A percentile compares a stretch with the other conserved stretches of the same genome.
These are phyloP conservation scores for Nemania sp. DNA, from an alignment of 2,329 filamentous ascomycete species.

Conservation along the genomic window DNA sequence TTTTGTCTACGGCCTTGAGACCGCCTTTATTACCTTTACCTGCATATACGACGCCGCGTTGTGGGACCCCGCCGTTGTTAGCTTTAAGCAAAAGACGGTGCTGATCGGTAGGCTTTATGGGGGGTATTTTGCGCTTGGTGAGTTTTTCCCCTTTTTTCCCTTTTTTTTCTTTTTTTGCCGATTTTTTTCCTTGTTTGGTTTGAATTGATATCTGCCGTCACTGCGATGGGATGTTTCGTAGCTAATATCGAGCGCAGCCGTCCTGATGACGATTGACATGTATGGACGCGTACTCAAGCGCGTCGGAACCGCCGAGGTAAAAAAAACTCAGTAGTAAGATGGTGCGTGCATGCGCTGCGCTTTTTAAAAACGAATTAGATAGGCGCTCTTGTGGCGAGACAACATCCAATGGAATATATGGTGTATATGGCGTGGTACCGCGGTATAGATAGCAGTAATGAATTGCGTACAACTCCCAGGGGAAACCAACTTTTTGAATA, in stretches of 20 bases:
- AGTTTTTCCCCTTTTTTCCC: conserved; percentile 40
- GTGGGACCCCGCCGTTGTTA: conserved; percentile 54
- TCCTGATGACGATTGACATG: conserved; percentile 59
- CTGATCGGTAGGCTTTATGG: conserved; percentile 57
- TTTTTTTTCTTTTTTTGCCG: no score
- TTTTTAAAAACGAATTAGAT: no score
- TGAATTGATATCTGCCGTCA: no score
- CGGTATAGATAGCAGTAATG: no score
- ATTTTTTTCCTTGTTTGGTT: no score
- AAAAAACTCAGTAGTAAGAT: no score
- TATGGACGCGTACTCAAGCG: conserved; percentile 54
- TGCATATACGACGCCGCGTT: conserved; percentile 56
- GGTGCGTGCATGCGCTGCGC: no score
- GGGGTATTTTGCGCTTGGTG: conserved; percentile 58
- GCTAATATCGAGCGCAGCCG: conserved; percentile 43
- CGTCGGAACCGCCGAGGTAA: conserved; percentile 39
- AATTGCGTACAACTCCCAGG: no score
- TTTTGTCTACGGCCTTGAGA: conserved; percentile 56
- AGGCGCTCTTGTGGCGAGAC: no score
- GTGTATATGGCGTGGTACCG: no score
- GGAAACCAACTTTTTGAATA: no score
- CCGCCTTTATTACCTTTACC: conserved; percentile 54
- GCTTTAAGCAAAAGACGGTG: conserved; percentile 48
- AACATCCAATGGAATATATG: no score
- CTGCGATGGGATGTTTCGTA: neutral